Evolutionary conservation across 2,329 filamentous ascomycete species (phyloP), one percentile per base, ranked within the genome.

Genomic region (Dactylellina sp.): DNA sequence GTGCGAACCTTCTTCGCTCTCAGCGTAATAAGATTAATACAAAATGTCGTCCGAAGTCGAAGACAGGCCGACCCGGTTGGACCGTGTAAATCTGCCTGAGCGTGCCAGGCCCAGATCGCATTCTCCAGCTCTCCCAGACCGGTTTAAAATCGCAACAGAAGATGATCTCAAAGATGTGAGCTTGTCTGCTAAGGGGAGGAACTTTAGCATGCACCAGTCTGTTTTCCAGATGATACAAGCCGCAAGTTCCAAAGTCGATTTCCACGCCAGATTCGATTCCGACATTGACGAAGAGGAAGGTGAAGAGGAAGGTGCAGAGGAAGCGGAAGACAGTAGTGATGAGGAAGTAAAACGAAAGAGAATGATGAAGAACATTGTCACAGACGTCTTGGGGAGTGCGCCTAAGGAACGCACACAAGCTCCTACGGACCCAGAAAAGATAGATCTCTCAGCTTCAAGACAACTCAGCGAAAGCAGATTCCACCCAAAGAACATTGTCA

Each of bases 171-270:
- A 66, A 66, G 70, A 74, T 64, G 61, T 74, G 32, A 66, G 61
- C 82, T 59, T 82, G 83, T 46, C 80, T 83, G 52, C 82, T 50
- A 78, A 75, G 35, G 70, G 76, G 24, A 71, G 71, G 28, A 77
- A 77, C 53, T 78, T 85, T 74, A 92, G 93, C 79, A 92, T 96
- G 89, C 95, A 97, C 81, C 93, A 97, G 84, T 96, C 92, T 76
- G 89, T 98, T 63, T 96, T 97, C 81, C 93, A 92, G 61, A 87
- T 98, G 82, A 93, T 98, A 77, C 91, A 93, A 5, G 92, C 92
- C 14, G 92, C 92, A 39, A 92, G 93, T 5, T 93, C 92, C 28
- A 88, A 88, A 71, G 89, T 91, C 57, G 90, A 96, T 81, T 93
- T 96, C 79, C 89, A 91, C 80, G 86, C 91, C 71, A 87, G 91